Evolutionary conservation across 768 basidiomycete species (phyloP).

Genomic region (Leccinum aurantiacum): DNA sequence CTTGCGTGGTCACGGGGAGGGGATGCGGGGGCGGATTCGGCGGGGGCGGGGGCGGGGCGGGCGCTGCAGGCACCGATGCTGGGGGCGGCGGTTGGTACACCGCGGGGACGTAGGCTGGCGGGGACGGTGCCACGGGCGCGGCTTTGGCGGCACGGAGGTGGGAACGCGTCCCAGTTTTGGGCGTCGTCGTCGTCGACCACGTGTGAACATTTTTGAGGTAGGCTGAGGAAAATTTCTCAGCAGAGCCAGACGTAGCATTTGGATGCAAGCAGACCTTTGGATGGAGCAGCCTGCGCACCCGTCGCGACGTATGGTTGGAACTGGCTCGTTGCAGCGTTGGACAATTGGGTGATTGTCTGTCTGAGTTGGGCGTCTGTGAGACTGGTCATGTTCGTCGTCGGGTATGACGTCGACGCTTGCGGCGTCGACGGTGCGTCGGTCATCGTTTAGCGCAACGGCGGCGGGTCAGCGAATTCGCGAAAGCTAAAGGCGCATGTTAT

Average conservation of each 20-base stretch:
- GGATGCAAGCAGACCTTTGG: slow-evolving; percentile 27
- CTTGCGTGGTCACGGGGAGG: slow-evolving; percentile 55
- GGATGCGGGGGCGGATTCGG: slow-evolving; percentile 56
- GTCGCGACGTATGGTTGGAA: slow-evolving; percentile 35
- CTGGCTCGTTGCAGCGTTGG: slow-evolving; percentile 39
- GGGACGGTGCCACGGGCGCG: slow-evolving; percentile 39
- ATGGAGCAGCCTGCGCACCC: slow-evolving; percentile 29
- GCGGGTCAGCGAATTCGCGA: neutral
- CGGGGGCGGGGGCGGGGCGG: slow-evolving; percentile 31
- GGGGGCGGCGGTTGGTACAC: slow-evolving; percentile 38
- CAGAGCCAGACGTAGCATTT: neutral
- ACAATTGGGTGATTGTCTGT: slow-evolving; percentile 59
- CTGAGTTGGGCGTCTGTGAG: slow-evolving; percentile 65
- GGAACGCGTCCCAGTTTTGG: slow-evolving; percentile 41
- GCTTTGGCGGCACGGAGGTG: slow-evolving; percentile 38
- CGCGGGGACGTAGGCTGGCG: slow-evolving; percentile 37
- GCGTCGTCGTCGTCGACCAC: slow-evolving; percentile 61
- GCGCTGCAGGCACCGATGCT: slow-evolving; percentile 29
- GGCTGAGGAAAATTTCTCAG: slow-evolving; percentile 36
- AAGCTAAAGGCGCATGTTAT: slow-evolving; percentile 25
- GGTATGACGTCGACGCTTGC: slow-evolving; percentile 31
- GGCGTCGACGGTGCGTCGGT: slow-evolving; percentile 23
- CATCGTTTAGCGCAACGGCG: slow-evolving; percentile 20
- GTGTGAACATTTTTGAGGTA: slow-evolving; percentile 71
- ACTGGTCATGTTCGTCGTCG: slow-evolving; percentile 36